Evolutionary conservation across 2,329 filamentous ascomycete species (phyloP), one percentile per base, ranked within the genome.

Genomic region (Sporothrix euskadiensis): DNA sequence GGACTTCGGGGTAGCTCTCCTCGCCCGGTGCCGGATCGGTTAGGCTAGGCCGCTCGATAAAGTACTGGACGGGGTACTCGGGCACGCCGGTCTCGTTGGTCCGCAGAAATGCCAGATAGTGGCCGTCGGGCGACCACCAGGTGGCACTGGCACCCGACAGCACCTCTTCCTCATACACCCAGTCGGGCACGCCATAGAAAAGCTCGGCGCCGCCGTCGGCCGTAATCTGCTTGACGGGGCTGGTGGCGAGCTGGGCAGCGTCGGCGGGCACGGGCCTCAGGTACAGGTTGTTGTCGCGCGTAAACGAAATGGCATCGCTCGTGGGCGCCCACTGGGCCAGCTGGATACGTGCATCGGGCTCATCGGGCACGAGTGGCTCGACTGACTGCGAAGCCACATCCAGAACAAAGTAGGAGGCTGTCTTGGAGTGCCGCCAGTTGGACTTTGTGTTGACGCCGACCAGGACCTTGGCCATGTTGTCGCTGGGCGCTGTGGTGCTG

Each of bases 181-280:
- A 99, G 81, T 99, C 97, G 0, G 96, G 96, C 26, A 98, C 89
- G 22, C 96, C 96, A 78, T 99, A 98, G 82, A 99, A 99, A 74
- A 96, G 89, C 77, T 98, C 90, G 0, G 90, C 85, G 0, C 95
- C 93, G 14, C 97, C 96, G 79, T 99, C 95, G 71, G 85, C 89
- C 1, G 96, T 98, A 77, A 99, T 91, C 75, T 91, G 89, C 5
- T 87, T 85, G 4, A 93, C 87, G 19, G 35, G 86, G 83, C 26
- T 39, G 6, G 39, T 8, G 6, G 69, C 65, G 32, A 70, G 65
- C 47, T 35, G 41, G 19, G 4, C n/a, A 39, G 35, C 88, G 87
- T 79, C 82, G 7, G 75, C 70, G 10, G 71, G 78, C 14, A 89
- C 77, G 3, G 89, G 89, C 70, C 96, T 90, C 61, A 98, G 83